These are phyloP conservation scores for Lactarius sanguifluus DNA, from an alignment of 768 basidiomycete genomes.

Conservation along the genomic window DNA sequence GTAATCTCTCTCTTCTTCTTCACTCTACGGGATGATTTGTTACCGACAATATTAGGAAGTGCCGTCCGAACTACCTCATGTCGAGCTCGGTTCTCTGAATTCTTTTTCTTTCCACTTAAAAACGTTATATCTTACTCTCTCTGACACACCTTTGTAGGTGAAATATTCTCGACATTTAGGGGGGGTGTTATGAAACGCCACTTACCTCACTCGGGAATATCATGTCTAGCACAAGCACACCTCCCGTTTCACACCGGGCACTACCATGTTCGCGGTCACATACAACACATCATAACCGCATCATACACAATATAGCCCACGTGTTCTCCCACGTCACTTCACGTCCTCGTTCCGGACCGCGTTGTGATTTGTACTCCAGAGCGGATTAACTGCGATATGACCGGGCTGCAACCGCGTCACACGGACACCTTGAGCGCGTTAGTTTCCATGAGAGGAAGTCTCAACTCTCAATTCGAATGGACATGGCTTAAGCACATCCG, in stretches of 20 bases:
- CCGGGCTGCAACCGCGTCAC: constrained; percentile 21
- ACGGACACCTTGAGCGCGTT: not conserved
- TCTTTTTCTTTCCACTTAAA: not conserved
- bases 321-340: constrained; percentile 2
- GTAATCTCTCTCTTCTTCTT: constrained; percentile 5
- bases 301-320: not conserved
- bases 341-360: not conserved
- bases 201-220: not conserved
- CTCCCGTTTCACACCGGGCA: not conserved
- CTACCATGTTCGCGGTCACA: not conserved
- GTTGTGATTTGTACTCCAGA: not conserved
- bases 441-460: not conserved
- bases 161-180: constrained; percentile 11
- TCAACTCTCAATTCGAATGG: not conserved
- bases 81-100: constrained; percentile 32
- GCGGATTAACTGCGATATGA: constrained; percentile 4
- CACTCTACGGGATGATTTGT: constrained; percentile 19
- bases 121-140: not conserved
- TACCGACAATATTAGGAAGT: constrained; percentile 31
- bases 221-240: not conserved
- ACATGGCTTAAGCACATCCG: not conserved
- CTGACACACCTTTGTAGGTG: constrained; percentile 6
- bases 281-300: not conserved
- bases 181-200: not conserved
- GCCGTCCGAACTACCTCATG: constrained; percentile 28